Conservation (phyloP, 345 rosid species). For the Psidium friedrichsthalianum region DNA sequence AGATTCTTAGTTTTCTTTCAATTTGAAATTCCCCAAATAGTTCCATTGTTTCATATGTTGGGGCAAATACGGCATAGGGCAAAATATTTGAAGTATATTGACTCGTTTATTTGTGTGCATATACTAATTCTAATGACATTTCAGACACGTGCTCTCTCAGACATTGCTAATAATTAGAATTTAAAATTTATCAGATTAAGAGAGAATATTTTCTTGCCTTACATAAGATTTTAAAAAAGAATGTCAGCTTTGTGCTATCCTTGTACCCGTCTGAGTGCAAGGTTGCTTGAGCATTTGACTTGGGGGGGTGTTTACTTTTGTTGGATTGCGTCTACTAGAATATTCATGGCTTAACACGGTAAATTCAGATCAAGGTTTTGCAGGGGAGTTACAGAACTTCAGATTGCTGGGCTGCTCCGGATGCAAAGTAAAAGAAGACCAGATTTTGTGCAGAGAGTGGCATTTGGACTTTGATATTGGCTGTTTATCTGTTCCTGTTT, state of each 20-base stretch:
- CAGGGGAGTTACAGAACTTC: constrained; percentile 79
- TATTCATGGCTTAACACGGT: constrained; percentile 27
- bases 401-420: constrained; percentile 77
- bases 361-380: constrained; percentile 72
- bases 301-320: neutral
- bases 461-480: constrained; percentile 45
- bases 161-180: neutral
- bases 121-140: neutral
- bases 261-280: neutral
- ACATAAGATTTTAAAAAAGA: neutral
- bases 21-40: neutral
- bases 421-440: constrained; percentile 85
- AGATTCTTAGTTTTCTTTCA: neutral
- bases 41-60: neutral
- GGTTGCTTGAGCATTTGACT: neutral
- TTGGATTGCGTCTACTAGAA: neutral
- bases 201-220: neutral
- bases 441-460: constrained; percentile 80
- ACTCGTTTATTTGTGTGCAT: neutral
- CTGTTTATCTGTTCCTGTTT: neutral
- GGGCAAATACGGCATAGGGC: neutral
- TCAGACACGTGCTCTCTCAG: neutral
- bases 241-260: neutral
- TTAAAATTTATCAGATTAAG: neutral
- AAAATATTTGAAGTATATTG: neutral